Evolutionary conservation across 768 basidiomycete species (phyloP).

Genomic region (Suillus placidus): DNA sequence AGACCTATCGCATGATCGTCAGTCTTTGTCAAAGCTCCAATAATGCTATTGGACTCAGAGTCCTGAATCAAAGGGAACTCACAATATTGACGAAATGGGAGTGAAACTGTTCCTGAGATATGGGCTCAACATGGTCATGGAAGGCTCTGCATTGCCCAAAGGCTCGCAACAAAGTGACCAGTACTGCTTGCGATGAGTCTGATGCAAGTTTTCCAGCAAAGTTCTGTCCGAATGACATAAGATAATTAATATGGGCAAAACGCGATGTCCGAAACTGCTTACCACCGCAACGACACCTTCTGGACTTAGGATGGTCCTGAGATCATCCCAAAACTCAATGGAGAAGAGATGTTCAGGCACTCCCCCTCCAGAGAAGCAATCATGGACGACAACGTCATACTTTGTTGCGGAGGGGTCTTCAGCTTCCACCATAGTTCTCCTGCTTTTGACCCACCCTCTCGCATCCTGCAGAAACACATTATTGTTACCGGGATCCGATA

Average conservation of each 20-base stretch:
- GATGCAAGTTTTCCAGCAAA: constrained; percentile 76
- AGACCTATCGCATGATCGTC: constrained; percentile 51
- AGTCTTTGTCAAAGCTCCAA: not conserved
- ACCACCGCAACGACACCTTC: constrained; percentile 85
- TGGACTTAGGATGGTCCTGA: constrained; percentile 62
- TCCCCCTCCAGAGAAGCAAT: constrained; percentile 94
- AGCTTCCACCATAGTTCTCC: constrained; percentile 36
- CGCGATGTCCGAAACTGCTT: constrained; percentile 30
- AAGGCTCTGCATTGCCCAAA: constrained; percentile 84
- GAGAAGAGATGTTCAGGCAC: constrained; percentile 88
- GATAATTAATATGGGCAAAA: not conserved
- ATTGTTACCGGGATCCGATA: constrained; percentile 62
- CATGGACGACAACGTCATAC: constrained; percentile 82
- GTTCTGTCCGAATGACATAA: constrained; percentile 53
- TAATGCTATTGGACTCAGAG: not conserved
- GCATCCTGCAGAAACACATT: constrained; percentile 81
- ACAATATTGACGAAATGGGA: constrained; percentile 77
- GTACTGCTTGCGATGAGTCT: constrained; percentile 62
- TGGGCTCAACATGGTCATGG: constrained; percentile 60
- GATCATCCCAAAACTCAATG: constrained; percentile 75
- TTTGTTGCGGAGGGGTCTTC: constrained; percentile 7
- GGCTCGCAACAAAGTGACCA: constrained; percentile 67
- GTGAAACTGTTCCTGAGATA: constrained; percentile 49
- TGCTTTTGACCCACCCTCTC: constrained; percentile 59
- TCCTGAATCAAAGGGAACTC: constrained; percentile 22